A percentile compares a stretch with the other conserved stretches of the same genome.
Evolutionary conservation across 176 grass and related monocot species (phyloP).

Genomic region (Aegilops sharonensis): DNA sequence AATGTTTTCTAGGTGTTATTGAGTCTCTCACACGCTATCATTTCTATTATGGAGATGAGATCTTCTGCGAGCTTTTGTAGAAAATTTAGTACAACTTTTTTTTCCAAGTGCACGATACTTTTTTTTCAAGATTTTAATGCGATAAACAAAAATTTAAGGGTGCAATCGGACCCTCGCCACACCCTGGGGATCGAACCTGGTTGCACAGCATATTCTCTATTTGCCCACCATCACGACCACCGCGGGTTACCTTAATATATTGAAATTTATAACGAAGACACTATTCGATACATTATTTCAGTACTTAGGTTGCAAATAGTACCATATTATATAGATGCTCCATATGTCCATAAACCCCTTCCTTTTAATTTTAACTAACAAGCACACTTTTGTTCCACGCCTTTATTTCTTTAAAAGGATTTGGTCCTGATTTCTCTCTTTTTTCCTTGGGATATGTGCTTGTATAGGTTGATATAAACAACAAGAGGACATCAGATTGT

Average conservation of each 20-base stretch:
- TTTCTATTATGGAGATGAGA: neutral
- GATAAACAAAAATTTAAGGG: neutral
- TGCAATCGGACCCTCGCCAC: neutral
- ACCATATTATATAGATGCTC: neutral
- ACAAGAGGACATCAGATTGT: neutral
- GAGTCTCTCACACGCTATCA: neutral
- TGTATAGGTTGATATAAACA: constrained; percentile 12
- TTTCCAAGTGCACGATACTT: neutral
- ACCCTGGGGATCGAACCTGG: neutral
- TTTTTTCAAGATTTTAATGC: neutral
- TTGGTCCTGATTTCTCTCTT: neutral
- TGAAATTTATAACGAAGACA: neutral
- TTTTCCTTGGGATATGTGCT: neutral
- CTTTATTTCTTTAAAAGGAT: neutral
- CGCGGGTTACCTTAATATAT: neutral
- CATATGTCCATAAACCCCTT: neutral
- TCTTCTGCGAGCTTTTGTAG: neutral
- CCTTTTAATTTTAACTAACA: neutral
- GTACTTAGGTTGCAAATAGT: neutral
- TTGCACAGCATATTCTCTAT: neutral
- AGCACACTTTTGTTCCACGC: neutral
- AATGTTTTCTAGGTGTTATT: neutral
- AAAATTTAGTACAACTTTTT: neutral
- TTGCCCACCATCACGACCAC: neutral
- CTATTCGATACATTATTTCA: neutral